Evolutionary conservation across 2,329 filamentous ascomycete genomes (phyloP).

Genomic region (Huntiella abstrusa): DNA sequence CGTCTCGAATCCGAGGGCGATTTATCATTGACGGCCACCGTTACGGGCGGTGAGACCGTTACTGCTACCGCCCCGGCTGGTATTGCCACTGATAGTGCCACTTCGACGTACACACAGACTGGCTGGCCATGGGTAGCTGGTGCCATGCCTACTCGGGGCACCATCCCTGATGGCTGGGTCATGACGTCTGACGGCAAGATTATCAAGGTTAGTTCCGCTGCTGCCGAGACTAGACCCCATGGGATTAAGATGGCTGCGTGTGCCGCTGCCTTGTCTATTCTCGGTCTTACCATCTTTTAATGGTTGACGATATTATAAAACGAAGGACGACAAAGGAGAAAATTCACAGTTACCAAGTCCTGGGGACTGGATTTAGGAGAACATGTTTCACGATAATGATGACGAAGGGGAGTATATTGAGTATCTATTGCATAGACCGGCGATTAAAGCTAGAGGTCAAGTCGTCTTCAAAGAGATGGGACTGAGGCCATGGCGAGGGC

Average conservation of each 20-base stretch:
- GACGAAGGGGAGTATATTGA: too few relatives aligned
- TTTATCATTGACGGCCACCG: conserved; percentile 28
- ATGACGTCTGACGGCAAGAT: conserved; percentile 66
- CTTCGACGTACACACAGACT: conserved; percentile 35
- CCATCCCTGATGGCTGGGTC: conserved; percentile 62
- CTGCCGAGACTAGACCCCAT: conserved; percentile 15
- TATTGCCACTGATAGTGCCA: conserved; percentile 36
- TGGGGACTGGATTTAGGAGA: too few relatives aligned
- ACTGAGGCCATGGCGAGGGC: too few relatives aligned
- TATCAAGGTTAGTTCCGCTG: conserved; percentile 48
- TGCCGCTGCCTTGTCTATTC: not conserved
- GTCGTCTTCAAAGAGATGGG: too few relatives aligned
- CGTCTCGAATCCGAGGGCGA: conserved; percentile 37
- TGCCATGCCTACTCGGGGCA: conserved; percentile 31
- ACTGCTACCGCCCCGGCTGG: conserved; percentile 53
- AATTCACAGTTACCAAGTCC: too few relatives aligned
- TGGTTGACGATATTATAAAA: too few relatives aligned
- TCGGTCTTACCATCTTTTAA: not conserved
- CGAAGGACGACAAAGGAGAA: too few relatives aligned
- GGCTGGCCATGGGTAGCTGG: conserved; percentile 50
- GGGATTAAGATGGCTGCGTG: conserved; percentile 12
- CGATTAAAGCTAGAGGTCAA: too few relatives aligned
- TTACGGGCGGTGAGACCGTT: conserved; percentile 40
- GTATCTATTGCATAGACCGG: too few relatives aligned
- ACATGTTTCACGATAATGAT: too few relatives aligned